Base-by-base conservation (phyloP, 306 rosid genomes). In the Benincasa hispida region DNA sequence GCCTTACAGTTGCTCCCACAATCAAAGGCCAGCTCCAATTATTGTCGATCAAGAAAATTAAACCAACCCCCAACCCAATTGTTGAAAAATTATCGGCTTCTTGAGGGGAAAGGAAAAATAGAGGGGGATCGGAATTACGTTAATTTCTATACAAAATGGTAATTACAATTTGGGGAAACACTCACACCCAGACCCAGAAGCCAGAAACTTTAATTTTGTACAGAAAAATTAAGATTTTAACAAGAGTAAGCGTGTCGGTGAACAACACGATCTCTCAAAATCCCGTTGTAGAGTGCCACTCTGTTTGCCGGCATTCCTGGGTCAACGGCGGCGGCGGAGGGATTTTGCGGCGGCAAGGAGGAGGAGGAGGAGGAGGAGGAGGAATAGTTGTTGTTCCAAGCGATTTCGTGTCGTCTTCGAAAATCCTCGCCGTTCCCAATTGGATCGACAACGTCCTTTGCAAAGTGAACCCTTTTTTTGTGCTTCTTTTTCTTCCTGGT, bases 291-390 rank as follows among this genome's bases (percentile, higher is more conserved):
- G 41, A 94, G 85, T 53, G 98, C 97, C 7, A 53, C 86, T 30
- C 99, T 88, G 72, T 94, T 94, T 0, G 88, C 92, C n/a, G 98
- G 98, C 87, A 92, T 89, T 85, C 84, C 91, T 81, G 83, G 81
- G 72, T 10, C 76, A 42, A 83, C 79, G 5, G 67, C 75, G 7
- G 81, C 79, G 86, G 13, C 1, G 2, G 30, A 21, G 21, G 55
- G 55, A 17, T 62, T 48, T 3, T 48, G 15, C 42, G 60, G 1
- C 73, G 74, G 25, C 1, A 78, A n/a, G 27, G 79, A 45, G 5
- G 81, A 5, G 4, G 68, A 62, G n/a, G n/a, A n/a, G n/a, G 72
- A 28, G 28, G 80, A n/a, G 27, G 79, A 45, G 5, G 81, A 5
- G 4, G 68, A 62, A 62, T 62, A 62, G 32, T 62, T 27, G 8